Conservation (phyloP, 2,329 filamentous ascomycete genomes). For the Emericellopsis atlantica region DNA sequence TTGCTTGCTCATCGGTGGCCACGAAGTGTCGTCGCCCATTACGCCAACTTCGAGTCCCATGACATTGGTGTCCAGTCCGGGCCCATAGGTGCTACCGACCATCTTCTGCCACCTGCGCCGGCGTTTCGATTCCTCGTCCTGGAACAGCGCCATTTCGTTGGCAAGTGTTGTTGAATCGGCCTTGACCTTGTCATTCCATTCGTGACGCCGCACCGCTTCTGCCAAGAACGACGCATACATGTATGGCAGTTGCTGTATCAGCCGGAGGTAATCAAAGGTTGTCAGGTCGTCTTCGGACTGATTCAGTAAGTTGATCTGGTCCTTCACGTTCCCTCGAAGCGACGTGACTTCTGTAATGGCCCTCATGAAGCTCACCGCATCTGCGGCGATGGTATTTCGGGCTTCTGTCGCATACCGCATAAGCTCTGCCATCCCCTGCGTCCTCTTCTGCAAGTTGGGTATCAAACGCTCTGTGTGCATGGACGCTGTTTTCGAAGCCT, state of each 20-base stretch:
- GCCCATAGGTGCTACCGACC: constrained; percentile 63
- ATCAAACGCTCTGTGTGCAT: constrained; percentile 51
- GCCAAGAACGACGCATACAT: constrained; percentile 83
- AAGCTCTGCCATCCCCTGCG: constrained; percentile 49
- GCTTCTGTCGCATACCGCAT: constrained; percentile 46
- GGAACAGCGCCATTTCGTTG: constrained; percentile 84
- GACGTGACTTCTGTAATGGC: constrained; percentile 70
- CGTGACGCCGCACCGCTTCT: constrained; percentile 73
- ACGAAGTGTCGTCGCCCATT: constrained; percentile 63
- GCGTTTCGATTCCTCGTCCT: constrained; percentile 83
- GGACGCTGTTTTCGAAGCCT: constrained; percentile 50
- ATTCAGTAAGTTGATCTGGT: constrained; percentile 58
- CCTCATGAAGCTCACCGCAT: constrained; percentile 65
- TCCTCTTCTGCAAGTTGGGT: constrained; percentile 42
- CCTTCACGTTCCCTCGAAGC: constrained; percentile 58
- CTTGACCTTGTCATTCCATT: constrained; percentile 88
- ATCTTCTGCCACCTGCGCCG: constrained; percentile 84
- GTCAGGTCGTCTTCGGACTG: constrained; percentile 64
- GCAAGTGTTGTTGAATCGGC: constrained; percentile 76
- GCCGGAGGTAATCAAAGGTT: constrained; percentile 67
- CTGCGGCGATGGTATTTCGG: constrained; percentile 54
- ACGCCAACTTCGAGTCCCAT: constrained; percentile 77
- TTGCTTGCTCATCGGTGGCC: constrained; percentile 65
- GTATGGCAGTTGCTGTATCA: constrained; percentile 73
- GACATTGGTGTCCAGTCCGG: constrained; percentile 55